Percentiles rank a stretch among this genome's conserved stretches.
Evolutionary conservation across 2,329 filamentous ascomycete species (phyloP).

Genomic region (Cadophora sp.): DNA sequence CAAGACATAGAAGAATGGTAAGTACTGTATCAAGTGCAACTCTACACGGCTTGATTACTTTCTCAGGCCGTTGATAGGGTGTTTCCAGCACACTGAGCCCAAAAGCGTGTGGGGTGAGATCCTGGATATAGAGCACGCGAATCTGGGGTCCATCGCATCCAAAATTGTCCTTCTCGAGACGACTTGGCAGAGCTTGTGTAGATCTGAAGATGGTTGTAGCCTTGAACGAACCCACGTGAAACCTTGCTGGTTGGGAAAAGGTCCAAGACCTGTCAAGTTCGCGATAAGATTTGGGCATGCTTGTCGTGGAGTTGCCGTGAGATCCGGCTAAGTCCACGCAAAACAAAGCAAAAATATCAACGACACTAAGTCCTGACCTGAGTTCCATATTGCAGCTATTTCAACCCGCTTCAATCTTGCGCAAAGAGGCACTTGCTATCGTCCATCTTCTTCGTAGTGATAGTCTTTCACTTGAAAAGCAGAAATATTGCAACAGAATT

Average conservation of each 20-base stretch:
- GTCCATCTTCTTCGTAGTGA: not conserved
- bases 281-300: not conserved
- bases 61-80: not conserved
- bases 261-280: slow-evolving; percentile 4
- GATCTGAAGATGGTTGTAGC: not conserved
- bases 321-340: not conserved
- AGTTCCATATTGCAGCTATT: not conserved
- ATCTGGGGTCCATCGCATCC: not conserved
- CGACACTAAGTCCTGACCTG: not conserved
- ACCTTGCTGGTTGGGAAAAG: not conserved
- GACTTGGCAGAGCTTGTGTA: not conserved
- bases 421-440: not conserved
- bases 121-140: not conserved
- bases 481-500: not conserved
- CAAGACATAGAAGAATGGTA: not conserved
- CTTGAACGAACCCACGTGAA: not conserved
- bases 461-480: not conserved
- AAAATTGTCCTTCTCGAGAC: slow-evolving; percentile 3
- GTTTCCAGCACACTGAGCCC: not conserved
- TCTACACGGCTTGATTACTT: not conserved
- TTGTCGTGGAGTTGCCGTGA: not conserved
- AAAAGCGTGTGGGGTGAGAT: not conserved
- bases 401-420: not conserved
- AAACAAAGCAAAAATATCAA: not conserved
- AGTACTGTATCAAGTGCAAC: not conserved